Percentiles rank a stretch among this genome's conserved stretches.
Evolutionary conservation across 345 rosid species (phyloP).

Genomic region (Corchorus olitorius): DNA sequence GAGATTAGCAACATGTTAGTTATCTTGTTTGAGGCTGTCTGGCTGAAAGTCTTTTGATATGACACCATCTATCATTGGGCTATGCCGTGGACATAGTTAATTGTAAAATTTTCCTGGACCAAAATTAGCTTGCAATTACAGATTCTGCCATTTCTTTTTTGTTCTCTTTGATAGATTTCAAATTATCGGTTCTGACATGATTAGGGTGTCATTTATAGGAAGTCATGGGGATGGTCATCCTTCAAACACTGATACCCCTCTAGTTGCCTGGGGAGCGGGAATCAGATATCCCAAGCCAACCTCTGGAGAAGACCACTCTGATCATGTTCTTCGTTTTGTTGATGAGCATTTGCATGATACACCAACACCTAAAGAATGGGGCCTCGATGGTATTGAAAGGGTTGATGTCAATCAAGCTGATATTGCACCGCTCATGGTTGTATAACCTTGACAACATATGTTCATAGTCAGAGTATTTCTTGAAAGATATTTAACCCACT

Average conservation of each 20-base stretch:
- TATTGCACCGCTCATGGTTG: conserved; percentile 92
- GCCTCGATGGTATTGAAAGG: conserved; percentile 76
- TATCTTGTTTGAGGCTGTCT: conserved; percentile 4
- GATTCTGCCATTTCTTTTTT: not conserved
- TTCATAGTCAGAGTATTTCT: conserved; percentile 12
- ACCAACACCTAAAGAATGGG: conserved; percentile 87
- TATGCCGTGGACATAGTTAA: conserved; percentile 2
- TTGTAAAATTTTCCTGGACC: not conserved
- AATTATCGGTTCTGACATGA: conserved; percentile 25
- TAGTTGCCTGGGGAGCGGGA: conserved; percentile 99
- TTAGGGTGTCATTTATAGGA: conserved; percentile 45
- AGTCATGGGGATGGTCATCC: conserved; percentile 99
- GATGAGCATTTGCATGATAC: conserved; percentile 87
- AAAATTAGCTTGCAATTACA: not conserved
- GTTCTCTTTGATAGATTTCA: not conserved
- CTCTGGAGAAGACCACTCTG: conserved; percentile 45
- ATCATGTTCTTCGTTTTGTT: conserved; percentile 60
- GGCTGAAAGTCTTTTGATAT: conserved; percentile 7
- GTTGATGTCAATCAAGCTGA: conserved; percentile 98
- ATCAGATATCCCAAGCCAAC: conserved; percentile 64
- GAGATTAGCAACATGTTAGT: conserved; percentile 2
- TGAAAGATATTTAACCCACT: conserved; percentile 12
- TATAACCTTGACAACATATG: conserved; percentile 12
- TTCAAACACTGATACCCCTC: conserved; percentile 91
- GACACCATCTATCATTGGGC: conserved; percentile 7